Evolutionary conservation across 208 protist species (phyloP).

Genomic region (Naegleria gruberi): DNA sequence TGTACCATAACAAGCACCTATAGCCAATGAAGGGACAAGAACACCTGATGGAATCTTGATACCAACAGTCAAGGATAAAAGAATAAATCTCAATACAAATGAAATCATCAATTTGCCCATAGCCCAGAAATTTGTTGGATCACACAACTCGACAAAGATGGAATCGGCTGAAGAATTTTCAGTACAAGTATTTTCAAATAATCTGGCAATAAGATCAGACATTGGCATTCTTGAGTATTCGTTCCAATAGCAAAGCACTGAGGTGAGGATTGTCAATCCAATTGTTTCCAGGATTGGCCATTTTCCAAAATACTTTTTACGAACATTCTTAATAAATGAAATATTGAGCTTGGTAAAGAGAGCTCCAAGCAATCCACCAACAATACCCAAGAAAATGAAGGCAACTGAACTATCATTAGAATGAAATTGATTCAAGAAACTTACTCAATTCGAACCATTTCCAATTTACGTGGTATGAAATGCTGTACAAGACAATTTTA

Average conservation of each 20-base stretch:
- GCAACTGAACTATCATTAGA: not conserved
- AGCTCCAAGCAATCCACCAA: not conserved
- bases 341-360: not conserved
- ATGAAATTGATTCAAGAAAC: not conserved
- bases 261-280: not conserved
- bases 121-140: not conserved
- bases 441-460: slow-evolving; percentile 1
- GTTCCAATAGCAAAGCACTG: not conserved
- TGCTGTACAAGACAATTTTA: not conserved
- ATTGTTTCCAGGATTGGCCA: not conserved
- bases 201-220: not conserved
- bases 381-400: not conserved
- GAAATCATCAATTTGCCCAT: slow-evolving; percentile 53
- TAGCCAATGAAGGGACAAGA: slow-evolving; percentile 74
- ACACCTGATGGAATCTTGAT: slow-evolving; percentile 67
- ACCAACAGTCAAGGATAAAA: slow-evolving; percentile 61
- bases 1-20: slow-evolving; percentile 70
- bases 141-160: not conserved
- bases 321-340: not conserved
- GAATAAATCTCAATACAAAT: slow-evolving; percentile 65
- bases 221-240: not conserved
- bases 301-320: not conserved
- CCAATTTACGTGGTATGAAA: not conserved
- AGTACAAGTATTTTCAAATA: not conserved
- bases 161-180: not conserved